Evolutionary conservation across 768 basidiomycete species (phyloP), one percentile per base, ranked within the genome.

Genomic region (Cystofilobasidium bisporidii): DNA sequence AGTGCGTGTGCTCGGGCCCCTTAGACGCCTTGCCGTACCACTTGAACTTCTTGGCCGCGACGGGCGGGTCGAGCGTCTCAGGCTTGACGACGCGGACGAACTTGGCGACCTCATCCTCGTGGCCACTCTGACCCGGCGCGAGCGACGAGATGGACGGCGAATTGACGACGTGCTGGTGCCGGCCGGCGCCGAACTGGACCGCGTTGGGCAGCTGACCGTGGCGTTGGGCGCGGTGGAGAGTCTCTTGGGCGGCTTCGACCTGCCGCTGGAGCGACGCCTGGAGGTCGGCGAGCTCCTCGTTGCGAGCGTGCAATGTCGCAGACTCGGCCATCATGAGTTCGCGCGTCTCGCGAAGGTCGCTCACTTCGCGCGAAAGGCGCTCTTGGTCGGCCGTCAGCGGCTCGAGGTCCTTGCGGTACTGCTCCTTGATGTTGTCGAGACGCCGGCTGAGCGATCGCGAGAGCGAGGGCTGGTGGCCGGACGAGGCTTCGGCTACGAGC

Each of bases 241-340:
- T 71, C 67, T 77, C 75, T 70, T 79, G 72, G 63, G 77, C 60
- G 26, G 71, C 61, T 60, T 96, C 93, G 73, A 89, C 82, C 69
- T 89, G 86, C 41, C 89, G 85, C 14, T 84, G 79, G 70, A 93
- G 89, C 38, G 90, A 87, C 6, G 86, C 82, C 71, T 88, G 88
- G 53, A 97, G 83, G 75, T 91, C 88, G 1, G 88, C 87, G 9
- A 99, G 82, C 75, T 93, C 89, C 73, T 93, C 91, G 78, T 98
- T 98, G 58, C 91, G 85, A 9, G 86, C 86, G 75, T 90, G 91
- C 60, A 99, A 82, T 26, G 86, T 86, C 0, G 91, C 87, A 0
- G 91, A 89, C 79, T 99, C 96, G 73, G 94, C 93, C 47, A 93
- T 79, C 77, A 88, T 87, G 48, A 86, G 83, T 71, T 96, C 91